Evolutionary conservation across 106 monocot genomes (phyloP).

Genomic region (Allium cepa): DNA sequence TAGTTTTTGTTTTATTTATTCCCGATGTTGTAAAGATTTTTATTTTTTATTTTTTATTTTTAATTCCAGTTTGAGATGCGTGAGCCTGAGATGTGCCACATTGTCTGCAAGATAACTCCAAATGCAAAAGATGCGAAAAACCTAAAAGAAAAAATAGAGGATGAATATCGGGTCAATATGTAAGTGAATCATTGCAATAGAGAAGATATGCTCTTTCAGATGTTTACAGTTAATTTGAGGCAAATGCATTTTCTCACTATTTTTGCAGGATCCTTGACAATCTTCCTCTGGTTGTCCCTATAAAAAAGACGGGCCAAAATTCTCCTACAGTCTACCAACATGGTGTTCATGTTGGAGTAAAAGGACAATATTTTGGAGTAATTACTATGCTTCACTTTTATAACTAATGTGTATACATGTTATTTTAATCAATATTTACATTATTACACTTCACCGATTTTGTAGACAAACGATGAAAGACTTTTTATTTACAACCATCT

Average conservation of each 20-base stretch:
- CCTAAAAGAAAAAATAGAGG: slow-evolving; percentile 88
- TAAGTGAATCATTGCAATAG: slow-evolving; percentile 12
- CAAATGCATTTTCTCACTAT: neutral
- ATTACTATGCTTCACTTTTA: slow-evolving; percentile 4
- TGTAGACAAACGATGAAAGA: slow-evolving; percentile 80
- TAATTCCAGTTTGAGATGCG: slow-evolving; percentile 80
- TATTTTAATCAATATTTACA: neutral
- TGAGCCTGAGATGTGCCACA: slow-evolving; percentile 75
- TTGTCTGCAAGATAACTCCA: slow-evolving; percentile 64
- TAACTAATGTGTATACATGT: neutral
- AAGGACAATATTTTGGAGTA: slow-evolving; percentile 75
- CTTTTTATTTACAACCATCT: slow-evolving; percentile 88
- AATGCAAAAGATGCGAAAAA: slow-evolving; percentile 58
- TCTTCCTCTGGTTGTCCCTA: slow-evolving; percentile 87
- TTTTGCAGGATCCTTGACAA: slow-evolving; percentile 90
- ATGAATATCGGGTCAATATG: slow-evolving; percentile 94
- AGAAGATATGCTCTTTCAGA: neutral
- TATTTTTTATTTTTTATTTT: too few relatives aligned
- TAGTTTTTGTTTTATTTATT: neutral
- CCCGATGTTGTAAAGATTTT: neutral
- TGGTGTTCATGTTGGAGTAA: slow-evolving; percentile 72
- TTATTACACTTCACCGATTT: neutral
- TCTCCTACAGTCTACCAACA: slow-evolving; percentile 55
- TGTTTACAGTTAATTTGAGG: neutral
- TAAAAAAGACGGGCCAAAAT: slow-evolving; percentile 54